These are phyloP conservation scores for Ophiostoma pallidulum DNA, from an alignment of 2,329 filamentous ascomycete species.

Conservation along the genomic window DNA sequence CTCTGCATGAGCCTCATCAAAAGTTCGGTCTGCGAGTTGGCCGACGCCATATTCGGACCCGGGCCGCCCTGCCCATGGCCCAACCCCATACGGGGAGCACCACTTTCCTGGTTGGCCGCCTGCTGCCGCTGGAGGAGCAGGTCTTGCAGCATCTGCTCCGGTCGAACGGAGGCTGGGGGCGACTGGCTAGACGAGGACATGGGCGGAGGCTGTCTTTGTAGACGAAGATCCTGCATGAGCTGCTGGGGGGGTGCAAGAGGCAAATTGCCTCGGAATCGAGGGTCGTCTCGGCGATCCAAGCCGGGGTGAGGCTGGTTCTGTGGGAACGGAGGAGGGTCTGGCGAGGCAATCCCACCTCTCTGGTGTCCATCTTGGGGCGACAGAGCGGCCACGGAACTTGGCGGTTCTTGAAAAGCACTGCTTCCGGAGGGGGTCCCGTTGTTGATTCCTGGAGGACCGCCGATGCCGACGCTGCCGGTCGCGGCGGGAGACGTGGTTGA, in stretches of 20 bases:
- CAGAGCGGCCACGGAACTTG: not conserved
- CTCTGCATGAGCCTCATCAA: conserved; percentile 73
- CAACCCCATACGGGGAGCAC: conserved; percentile 23
- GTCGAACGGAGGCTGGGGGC: not conserved
- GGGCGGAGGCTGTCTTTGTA: conserved; percentile 45
- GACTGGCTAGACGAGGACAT: conserved; percentile 1
- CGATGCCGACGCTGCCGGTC: not conserved
- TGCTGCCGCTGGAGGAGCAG: conserved; percentile 48
- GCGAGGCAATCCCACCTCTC: conserved; percentile 35
- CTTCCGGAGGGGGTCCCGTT: conserved; percentile 7
- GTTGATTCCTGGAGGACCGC: not conserved
- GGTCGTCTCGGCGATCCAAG: conserved; percentile 36
- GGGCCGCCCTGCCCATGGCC: not conserved
- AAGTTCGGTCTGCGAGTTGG: conserved; percentile 68
- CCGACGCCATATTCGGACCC: conserved; percentile 15
- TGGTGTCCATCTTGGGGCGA: conserved; percentile 22
- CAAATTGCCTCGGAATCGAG: conserved; percentile 25
- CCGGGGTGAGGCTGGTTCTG: conserved; percentile 32
- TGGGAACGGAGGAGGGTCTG: conserved; percentile 31
- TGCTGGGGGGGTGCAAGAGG: conserved; percentile 39
- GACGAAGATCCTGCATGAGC: conserved; percentile 50
- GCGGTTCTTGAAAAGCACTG: conserved; percentile 15
- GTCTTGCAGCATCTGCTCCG: conserved; percentile 50
- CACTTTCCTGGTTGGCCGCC: conserved; percentile 37
- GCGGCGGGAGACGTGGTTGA: conserved; percentile 3